These are phyloP conservation scores for Amphibolis antarctica DNA, from an alignment of 106 monocot genomes.

Conservation along the genomic window DNA sequence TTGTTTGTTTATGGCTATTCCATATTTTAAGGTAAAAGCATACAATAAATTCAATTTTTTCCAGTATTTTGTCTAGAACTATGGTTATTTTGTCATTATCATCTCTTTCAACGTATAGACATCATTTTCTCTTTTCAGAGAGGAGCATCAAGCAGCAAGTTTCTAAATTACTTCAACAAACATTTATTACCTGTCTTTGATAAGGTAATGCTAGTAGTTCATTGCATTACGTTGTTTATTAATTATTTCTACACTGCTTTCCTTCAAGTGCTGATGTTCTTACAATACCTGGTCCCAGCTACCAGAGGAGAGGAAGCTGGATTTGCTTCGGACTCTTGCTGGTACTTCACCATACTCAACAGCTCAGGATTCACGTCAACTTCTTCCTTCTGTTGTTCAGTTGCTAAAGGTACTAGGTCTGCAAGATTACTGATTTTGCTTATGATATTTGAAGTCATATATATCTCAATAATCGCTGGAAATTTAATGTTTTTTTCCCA, in stretches of 20 bases:
- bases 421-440: background rate
- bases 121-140: constrained; percentile 31
- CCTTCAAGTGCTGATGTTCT: background rate
- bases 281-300: constrained; percentile 34
- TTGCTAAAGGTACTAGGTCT: constrained; percentile 58
- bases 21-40: constrained; percentile 65
- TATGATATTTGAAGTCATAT: background rate
- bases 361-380: constrained; percentile 87
- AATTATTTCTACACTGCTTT: background rate
- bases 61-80: background rate
- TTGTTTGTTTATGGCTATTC: constrained; percentile 95
- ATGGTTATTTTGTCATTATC: background rate
- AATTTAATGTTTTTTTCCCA: too few species aligned
- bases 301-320: constrained; percentile 81
- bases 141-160: constrained; percentile 90
- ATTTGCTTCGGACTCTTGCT: constrained; percentile 85
- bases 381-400: constrained; percentile 85
- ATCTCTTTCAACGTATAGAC: background rate
- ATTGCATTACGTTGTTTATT: background rate
- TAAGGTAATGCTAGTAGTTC: constrained; percentile 40
- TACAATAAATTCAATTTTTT: background rate
- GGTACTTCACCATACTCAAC: constrained; percentile 78
- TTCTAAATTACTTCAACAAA: constrained; percentile 75
- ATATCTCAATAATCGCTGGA: too few species aligned
- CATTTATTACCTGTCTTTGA: constrained; percentile 94